Base-by-base conservation (phyloP, 2,329 filamentous ascomycete genomes). In the Penicillium paneum region DNA sequence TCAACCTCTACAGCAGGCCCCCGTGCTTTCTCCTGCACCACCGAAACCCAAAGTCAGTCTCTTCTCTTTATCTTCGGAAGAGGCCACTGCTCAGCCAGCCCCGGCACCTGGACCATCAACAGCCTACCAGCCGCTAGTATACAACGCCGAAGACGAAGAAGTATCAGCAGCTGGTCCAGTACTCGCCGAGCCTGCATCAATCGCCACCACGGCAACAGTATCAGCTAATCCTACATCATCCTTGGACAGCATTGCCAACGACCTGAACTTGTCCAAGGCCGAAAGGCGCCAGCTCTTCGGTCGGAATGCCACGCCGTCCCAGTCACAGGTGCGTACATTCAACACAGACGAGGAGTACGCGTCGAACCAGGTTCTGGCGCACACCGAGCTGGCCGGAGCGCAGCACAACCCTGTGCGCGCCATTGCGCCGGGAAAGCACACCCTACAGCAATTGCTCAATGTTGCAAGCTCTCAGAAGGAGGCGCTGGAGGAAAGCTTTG, bases 401-500 rank as follows among this genome's bases (percentile, higher is more conserved):
- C 82, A 85, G 46, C 89, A 95, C 74, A 92, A 93, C 66, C 89
- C 91, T 8, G 87, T 97, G 52, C 87, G 91, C 48, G 79, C 87
- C 2, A 88, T 96, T 68, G 86, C 90, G 24, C 89, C 91, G 3
- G 90, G 91, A 56, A 97, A 97, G 77, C 91, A 97, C 75, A 95
- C 83, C 66, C 79, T 97, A 71, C 86, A 87, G 68, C 91, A 96
- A 76, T 79, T 97, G 64, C 89, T 97, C 62, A 91, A 85, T 72
- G 88, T 88, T 57, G 92, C 90, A 26, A 85, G 85, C 62, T 89
- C 81, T 58, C 91, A 97, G 74, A 86, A 86, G 68, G 91, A 96
- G 11, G 91, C 91, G 2, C 76, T 97, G 62, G 91, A 97, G 74
- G 93, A 97, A 67, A 92, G 90, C 70, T 97, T 96, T 77, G 91